These are phyloP conservation scores for Akanthomyces lecanii DNA, from an alignment of 2,329 filamentous ascomycete species.

Conservation along the genomic window DNA sequence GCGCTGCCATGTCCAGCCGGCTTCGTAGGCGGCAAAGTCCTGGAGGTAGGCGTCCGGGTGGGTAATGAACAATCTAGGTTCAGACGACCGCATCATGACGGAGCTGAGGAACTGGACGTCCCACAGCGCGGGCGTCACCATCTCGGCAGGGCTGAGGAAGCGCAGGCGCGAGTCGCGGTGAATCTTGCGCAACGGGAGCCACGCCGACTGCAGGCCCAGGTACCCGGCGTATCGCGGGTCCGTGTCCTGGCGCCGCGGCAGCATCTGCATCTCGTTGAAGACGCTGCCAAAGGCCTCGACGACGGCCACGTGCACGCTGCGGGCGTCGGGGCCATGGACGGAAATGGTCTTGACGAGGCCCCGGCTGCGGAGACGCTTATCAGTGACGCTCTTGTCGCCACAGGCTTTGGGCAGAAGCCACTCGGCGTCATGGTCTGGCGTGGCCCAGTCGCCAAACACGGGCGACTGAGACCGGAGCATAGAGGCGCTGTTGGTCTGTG, in stretches of 20 bases:
- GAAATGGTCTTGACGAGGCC: slow-evolving; percentile 64
- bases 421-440: slow-evolving; percentile 44
- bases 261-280: slow-evolving; percentile 41
- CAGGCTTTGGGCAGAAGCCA: slow-evolving; percentile 69
- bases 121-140: slow-evolving; percentile 70
- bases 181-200: slow-evolving; percentile 73
- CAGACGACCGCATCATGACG: slow-evolving; percentile 67
- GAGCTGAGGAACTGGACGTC: slow-evolving; percentile 65
- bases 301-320: slow-evolving; percentile 63
- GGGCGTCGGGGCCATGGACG: slow-evolving; percentile 59
- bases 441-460: slow-evolving; percentile 43
- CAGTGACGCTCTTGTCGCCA: slow-evolving; percentile 56
- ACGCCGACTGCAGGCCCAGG: slow-evolving; percentile 61
- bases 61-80: slow-evolving; percentile 69
- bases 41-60: slow-evolving; percentile 72
- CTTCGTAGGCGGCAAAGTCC: slow-evolving; percentile 47
- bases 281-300: slow-evolving; percentile 57
- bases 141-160: slow-evolving; percentile 66
- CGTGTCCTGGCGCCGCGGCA: slow-evolving; percentile 26
- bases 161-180: slow-evolving; percentile 68
- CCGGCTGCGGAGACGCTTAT: slow-evolving; percentile 68
- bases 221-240: slow-evolving; percentile 38
- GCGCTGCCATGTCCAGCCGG: slow-evolving; percentile 67
- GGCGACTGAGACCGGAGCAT: slow-evolving; percentile 46
- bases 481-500: slow-evolving; percentile 41